Evolutionary conservation across 148 eudicot genomes (phyloP).

Genomic region (Oxyria digyna): DNA sequence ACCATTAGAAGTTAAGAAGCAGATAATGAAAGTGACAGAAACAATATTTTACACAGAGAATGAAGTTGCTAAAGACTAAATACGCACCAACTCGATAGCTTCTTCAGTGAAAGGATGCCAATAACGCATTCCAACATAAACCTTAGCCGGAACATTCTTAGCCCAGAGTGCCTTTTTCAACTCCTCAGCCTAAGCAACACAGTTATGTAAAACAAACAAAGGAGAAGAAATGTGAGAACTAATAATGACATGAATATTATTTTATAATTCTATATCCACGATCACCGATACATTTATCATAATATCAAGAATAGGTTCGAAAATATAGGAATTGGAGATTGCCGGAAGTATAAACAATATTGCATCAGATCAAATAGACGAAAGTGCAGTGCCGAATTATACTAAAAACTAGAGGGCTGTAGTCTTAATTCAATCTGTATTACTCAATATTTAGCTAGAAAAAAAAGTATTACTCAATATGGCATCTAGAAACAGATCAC

Average conservation of each 20-base stretch:
- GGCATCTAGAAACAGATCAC: not conserved
- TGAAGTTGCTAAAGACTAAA: not conserved
- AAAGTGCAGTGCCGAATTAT: not conserved
- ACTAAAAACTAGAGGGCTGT: not conserved
- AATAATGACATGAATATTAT: not conserved
- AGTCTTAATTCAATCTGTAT: not conserved
- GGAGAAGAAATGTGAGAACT: not conserved
- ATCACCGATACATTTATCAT: not conserved
- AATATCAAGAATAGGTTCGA: not conserved
- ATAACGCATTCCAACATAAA: conserved; percentile 98
- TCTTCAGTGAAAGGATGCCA: conserved; percentile 99
- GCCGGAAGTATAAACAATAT: not conserved
- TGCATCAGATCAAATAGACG: not conserved
- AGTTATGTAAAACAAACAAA: not conserved
- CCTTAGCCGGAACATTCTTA: conserved; percentile 83
- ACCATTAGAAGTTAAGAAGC: not conserved
- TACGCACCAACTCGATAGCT: conserved; percentile 82
- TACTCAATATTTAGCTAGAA: too few relatives aligned
- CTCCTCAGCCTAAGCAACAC: conserved; percentile 63
- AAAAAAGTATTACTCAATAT: not conserved
- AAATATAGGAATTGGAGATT: not conserved
- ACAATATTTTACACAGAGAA: not conserved
- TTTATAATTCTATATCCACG: not conserved
- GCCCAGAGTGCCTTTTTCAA: conserved; percentile 60
- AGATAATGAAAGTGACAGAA: not conserved